Percentiles rank a stretch among this genome's conserved stretches.
Evolutionary conservation across 805 yeast genomes (phyloP).

Genomic region (Pichia ethanolica): DNA sequence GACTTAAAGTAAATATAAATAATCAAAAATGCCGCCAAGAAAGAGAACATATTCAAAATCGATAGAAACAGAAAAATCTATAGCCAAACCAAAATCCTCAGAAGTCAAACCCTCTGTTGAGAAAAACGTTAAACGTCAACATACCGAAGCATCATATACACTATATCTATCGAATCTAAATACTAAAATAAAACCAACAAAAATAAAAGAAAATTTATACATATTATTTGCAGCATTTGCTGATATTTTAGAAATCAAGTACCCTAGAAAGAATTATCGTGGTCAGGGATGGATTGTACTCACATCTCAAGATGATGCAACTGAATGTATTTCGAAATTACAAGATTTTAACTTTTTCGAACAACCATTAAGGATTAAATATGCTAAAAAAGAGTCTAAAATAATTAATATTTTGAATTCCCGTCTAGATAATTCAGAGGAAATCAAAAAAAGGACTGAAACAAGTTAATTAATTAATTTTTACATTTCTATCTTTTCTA

Average conservation of each 20-base stretch:
- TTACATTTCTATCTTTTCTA: background rate
- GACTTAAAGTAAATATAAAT: background rate
- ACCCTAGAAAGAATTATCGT: constrained; percentile 37
- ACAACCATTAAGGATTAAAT: constrained; percentile 40
- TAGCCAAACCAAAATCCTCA: background rate
- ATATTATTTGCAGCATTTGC: constrained; percentile 57
- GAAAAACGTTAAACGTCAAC: constrained; percentile 5
- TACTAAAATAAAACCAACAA: constrained; percentile 40
- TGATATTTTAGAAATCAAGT: constrained; percentile 47
- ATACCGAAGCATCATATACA: constrained; percentile 28
- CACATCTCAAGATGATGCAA: constrained; percentile 42
- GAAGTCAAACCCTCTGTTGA: no score
- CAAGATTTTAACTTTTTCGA: constrained; percentile 47
- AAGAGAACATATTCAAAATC: constrained; percentile 5
- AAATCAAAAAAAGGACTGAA: background rate
- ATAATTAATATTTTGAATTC: no score
- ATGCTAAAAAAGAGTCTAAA: constrained; percentile 30
- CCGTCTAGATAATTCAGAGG: background rate
- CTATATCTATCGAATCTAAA: constrained; percentile 54
- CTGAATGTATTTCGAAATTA: constrained; percentile 40
- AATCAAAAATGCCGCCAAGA: constrained; percentile 10
- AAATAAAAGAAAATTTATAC: constrained; percentile 47
- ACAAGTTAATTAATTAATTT: no score
- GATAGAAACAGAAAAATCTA: background rate
- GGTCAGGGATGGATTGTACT: constrained; percentile 65